Percentiles rank a stretch among this genome's conserved stretches.
Evolutionary conservation across 805 yeast species (phyloP).

Genomic region (Lipomyces yamadae): DNA sequence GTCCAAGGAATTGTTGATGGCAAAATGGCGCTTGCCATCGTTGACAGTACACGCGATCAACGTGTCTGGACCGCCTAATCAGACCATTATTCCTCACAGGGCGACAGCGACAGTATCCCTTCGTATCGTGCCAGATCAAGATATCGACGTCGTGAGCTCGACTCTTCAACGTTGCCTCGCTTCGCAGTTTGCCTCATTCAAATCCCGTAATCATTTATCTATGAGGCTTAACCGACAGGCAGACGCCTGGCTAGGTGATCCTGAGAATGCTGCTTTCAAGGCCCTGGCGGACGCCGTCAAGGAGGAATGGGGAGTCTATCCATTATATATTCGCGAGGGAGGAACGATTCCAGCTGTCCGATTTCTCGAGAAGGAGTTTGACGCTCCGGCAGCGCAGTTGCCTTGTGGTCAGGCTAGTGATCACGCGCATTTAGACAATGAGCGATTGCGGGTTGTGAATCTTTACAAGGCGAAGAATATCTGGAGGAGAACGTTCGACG

Average conservation of each 20-base stretch:
- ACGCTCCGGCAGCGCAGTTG: constrained; percentile 90
- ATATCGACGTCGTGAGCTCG: constrained; percentile 60
- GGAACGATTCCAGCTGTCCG: constrained; percentile 94
- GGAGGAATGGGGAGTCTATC: constrained; percentile 71
- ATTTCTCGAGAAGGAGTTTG: constrained; percentile 76
- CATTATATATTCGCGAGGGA: constrained; percentile 85
- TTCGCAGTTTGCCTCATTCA: constrained; percentile 54
- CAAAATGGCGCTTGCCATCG: constrained; percentile 90
- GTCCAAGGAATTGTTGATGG: constrained; percentile 58
- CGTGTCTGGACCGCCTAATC: constrained; percentile 88
- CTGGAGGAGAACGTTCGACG: constrained; percentile 36
- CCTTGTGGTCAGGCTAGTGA: constrained; percentile 97
- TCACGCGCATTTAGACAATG: constrained; percentile 90
- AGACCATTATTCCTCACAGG: constrained; percentile 84
- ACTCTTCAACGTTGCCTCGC: constrained; percentile 56
- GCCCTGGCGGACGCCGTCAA: constrained; percentile 65
- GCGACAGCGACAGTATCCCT: constrained; percentile 80
- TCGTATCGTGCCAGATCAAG: constrained; percentile 89
- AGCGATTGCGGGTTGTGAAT: constrained; percentile 77
- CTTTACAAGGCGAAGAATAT: constrained; percentile 74
- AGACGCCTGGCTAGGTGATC: constrained; percentile 96
- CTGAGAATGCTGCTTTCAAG: constrained; percentile 72
- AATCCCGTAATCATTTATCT: constrained; percentile 64
- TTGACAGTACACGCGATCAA: constrained; percentile 80
- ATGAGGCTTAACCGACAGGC: constrained; percentile 78